These are phyloP conservation scores for Malus hybrid DNA, from an alignment of 331 rosid genomes.

Conservation along the genomic window DNA sequence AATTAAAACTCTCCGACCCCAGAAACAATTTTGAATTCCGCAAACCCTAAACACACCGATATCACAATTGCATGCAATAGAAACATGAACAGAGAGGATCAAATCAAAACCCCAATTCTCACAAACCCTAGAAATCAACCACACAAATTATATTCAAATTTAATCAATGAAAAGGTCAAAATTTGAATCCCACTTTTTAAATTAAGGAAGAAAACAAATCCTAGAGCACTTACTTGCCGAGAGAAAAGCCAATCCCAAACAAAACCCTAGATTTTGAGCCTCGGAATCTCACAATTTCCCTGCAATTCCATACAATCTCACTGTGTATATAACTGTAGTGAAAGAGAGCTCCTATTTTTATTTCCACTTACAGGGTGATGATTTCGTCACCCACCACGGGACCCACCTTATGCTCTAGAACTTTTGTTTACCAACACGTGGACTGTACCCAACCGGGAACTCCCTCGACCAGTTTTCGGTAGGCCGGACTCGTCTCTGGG, in stretches of 20 bases:
- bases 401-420: neutral
- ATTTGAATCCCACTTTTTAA: neutral
- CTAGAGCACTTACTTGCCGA: slow-evolving; percentile 30
- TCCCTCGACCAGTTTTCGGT: slow-evolving; percentile 8
- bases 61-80: slow-evolving; percentile 8
- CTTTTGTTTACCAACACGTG: slow-evolving; percentile 29
- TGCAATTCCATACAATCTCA: slow-evolving; percentile 8
- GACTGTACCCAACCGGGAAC: neutral
- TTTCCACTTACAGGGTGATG: slow-evolving; percentile 11
- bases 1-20: neutral
- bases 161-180: neutral
- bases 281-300: slow-evolving; percentile 43
- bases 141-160: slow-evolving; percentile 13
- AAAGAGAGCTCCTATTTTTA: neutral
- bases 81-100: neutral
- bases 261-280: slow-evolving; percentile 48
- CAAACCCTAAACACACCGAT: neutral
- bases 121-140: slow-evolving; percentile 11
- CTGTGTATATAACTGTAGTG: neutral
- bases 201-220: neutral
- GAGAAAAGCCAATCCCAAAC: slow-evolving; percentile 13
- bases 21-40: neutral
- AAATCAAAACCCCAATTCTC: neutral
- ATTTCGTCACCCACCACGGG: slow-evolving; percentile 33
- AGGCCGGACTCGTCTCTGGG: neutral